Conservation (phyloP, 108 stramenopile species). For the Fragilaria crotonensis region DNA sequence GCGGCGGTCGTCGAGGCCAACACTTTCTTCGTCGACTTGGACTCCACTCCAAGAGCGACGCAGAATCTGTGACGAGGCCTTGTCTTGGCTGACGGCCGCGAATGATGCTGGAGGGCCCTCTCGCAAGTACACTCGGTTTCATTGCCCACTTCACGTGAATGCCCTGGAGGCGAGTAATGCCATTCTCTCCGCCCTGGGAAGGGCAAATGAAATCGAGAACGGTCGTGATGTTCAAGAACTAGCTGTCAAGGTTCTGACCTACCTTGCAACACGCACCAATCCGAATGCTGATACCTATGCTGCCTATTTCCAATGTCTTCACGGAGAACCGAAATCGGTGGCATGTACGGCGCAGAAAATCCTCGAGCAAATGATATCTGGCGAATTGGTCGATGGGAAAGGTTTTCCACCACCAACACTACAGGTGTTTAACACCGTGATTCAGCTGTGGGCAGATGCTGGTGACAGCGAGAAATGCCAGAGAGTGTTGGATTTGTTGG, state of each 20-base stretch:
- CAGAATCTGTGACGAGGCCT: no score
- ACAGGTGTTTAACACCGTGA: conserved; percentile 44
- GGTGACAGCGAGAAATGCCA: conserved; percentile 18
- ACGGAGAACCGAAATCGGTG: conserved; percentile 20
- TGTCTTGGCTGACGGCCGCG: no score
- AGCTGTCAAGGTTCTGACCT: conserved; percentile 22
- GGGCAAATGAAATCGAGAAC: conserved; percentile 16
- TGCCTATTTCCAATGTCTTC: conserved; percentile 55
- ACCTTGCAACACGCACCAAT: background rate
- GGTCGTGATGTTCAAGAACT: conserved; percentile 17
- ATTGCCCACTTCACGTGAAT: no score
- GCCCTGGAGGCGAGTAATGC: no score
- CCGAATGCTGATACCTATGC: conserved; percentile 53
- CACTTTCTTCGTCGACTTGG: no score
- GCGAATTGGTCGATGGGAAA: conserved; percentile 10
- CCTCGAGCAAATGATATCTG: conserved; percentile 36
- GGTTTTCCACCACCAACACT: conserved; percentile 46
- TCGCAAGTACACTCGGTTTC: no score
- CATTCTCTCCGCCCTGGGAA: conserved; percentile 24
- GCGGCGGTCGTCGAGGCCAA: no score
- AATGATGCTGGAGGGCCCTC: no score
- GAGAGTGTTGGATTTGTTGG: conserved; percentile 23
- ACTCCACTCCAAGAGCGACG: no score
- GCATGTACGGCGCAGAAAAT: conserved; percentile 36
- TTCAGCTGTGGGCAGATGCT: conserved; percentile 42